Percentiles rank a stretch among this genome's conserved stretches.
Evolutionary conservation across 371 early-diverging fungal genomes (phyloP).

Genomic region (Mucor plumbeus): DNA sequence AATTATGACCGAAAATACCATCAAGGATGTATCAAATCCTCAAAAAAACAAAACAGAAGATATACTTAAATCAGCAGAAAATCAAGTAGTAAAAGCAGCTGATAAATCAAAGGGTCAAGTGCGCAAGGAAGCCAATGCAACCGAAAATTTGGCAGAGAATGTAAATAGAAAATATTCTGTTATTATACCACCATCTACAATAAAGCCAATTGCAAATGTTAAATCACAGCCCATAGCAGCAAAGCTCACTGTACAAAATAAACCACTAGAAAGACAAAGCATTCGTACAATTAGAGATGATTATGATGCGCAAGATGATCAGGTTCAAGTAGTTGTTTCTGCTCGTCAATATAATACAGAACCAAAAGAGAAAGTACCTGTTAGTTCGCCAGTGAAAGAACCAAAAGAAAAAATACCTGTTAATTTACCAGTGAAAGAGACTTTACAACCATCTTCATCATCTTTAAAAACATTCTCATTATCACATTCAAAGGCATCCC

Average conservation of each 20-base stretch:
- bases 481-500: background rate
- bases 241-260: background rate
- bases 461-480: background rate
- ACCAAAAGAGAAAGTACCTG: background rate
- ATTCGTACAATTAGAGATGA: background rate
- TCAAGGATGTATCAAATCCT: too few species aligned
- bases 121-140: background rate
- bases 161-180: background rate
- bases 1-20: too few species aligned
- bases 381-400: background rate
- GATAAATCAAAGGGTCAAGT: background rate
- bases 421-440: too few species aligned
- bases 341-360: background rate
- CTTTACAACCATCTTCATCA: background rate
- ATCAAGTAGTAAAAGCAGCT: background rate
- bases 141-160: background rate
- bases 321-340: constrained; percentile 13
- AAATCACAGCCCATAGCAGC: too few species aligned
- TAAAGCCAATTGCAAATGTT: background rate
- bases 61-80: background rate
- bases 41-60: background rate
- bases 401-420: background rate
- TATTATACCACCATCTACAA: constrained; percentile 1
- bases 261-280: background rate
- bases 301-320: constrained; percentile 12